Evolutionary conservation across 2,329 filamentous ascomycete species (phyloP).

Genomic region (Magnaporthiopsis incrustans): DNA sequence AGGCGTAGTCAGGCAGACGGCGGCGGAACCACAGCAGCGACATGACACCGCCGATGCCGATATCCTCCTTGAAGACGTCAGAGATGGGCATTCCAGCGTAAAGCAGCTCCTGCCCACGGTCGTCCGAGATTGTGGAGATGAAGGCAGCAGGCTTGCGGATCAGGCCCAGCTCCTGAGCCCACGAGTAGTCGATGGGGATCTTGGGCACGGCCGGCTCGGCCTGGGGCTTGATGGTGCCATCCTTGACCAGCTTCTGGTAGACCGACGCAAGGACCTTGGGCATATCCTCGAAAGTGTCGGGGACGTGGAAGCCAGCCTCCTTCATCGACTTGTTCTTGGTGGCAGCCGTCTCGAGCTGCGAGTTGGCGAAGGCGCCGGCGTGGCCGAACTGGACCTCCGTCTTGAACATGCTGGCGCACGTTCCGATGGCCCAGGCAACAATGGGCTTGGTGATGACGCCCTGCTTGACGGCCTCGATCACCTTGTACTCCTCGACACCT

Average conservation of each 20-base stretch:
- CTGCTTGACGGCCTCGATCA: slow-evolving; percentile 94
- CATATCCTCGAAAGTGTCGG: slow-evolving; percentile 94
- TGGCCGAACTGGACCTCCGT: slow-evolving; percentile 99
- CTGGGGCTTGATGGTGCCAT: slow-evolving; percentile 77
- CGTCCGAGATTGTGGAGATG: slow-evolving; percentile 99
- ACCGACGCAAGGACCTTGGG: slow-evolving; percentile 67
- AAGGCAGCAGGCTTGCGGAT: slow-evolving; percentile 99
- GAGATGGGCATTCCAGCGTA: slow-evolving; percentile 99
- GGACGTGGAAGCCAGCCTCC: slow-evolving; percentile 89
- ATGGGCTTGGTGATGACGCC: slow-evolving; percentile 97
- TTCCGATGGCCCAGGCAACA: slow-evolving; percentile 98
- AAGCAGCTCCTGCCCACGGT: slow-evolving; percentile 97
- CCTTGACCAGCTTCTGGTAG: slow-evolving; percentile 80
- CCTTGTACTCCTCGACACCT: slow-evolving; percentile 99
- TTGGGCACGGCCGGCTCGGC: slow-evolving; percentile 91
- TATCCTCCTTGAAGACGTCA: slow-evolving; percentile 98
- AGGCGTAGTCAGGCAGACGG: slow-evolving; percentile 89
- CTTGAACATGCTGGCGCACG: slow-evolving; percentile 99
- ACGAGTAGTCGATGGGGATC: slow-evolving; percentile 99
- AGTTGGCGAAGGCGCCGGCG: slow-evolving; percentile 98
- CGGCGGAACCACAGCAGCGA: slow-evolving; percentile 99
- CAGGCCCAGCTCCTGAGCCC: slow-evolving; percentile 98
- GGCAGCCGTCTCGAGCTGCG: slow-evolving; percentile 92
- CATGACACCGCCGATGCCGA: slow-evolving; percentile 99
- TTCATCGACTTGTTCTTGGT: slow-evolving; percentile 97